phyloP scores from a whole-genome alignment of 1,284 basidiomycete species.

The Cryptococcus amylolentus region DNA sequence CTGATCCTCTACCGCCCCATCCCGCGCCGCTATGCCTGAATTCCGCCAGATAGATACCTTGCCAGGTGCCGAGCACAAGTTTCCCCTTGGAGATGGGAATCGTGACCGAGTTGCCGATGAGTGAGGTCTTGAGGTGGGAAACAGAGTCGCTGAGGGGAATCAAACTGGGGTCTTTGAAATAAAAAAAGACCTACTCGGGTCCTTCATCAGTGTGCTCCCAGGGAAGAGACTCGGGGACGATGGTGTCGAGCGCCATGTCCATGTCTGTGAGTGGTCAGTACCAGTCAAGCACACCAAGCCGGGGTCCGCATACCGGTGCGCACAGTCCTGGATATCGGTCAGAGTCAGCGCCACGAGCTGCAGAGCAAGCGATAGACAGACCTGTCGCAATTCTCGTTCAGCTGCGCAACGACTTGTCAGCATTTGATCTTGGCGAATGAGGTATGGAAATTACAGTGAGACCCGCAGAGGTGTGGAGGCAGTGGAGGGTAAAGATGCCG shows the following conservation, averaged over 20 bases:
- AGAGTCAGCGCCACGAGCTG: background rate
- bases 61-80: constrained; percentile 86
- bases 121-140: constrained; percentile 83
- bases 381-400: constrained; percentile 48
- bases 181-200: constrained; percentile 62
- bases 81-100: constrained; percentile 79
- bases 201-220: constrained; percentile 91
- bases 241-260: constrained; percentile 64
- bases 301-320: constrained; percentile 16
- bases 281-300: background rate
- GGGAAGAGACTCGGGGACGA: constrained; percentile 79
- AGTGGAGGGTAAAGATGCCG: constrained; percentile 54
- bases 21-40: constrained; percentile 41
- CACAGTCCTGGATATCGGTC: constrained; percentile 20
- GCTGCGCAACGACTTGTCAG: constrained; percentile 14
- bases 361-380: constrained; percentile 13
- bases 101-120: constrained; percentile 75
- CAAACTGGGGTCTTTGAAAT: background rate
- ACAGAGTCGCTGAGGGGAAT: constrained; percentile 53
- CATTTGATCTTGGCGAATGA: too few species aligned
- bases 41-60: constrained; percentile 55
- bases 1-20: constrained; percentile 39
- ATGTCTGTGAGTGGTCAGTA: constrained; percentile 43
- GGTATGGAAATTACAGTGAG: constrained; percentile 81
- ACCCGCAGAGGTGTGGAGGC: constrained; percentile 86